Percentiles rank a stretch among this genome's conserved stretches.
phyloP scores from a whole-genome alignment of 2,329 filamentous ascomycete genomes.

The Pseudonectria buxi region DNA sequence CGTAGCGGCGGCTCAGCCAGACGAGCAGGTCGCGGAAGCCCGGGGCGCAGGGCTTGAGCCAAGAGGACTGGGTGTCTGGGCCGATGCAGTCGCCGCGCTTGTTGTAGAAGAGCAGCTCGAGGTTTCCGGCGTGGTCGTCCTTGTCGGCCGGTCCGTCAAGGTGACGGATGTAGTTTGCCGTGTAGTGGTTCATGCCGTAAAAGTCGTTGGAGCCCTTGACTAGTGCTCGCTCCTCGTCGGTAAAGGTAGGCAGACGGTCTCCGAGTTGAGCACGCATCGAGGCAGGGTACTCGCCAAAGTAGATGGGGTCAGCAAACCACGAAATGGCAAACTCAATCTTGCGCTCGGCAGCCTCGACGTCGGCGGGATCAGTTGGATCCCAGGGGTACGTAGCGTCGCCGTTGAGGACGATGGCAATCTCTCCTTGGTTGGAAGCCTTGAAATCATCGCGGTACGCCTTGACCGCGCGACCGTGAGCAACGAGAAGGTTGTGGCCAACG shows the following conservation, averaged over 20 bases:
- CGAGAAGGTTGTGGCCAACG: slow-evolving; percentile 71
- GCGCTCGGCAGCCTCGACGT: slow-evolving; percentile 69
- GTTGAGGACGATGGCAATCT: slow-evolving; percentile 85
- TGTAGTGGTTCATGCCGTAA: slow-evolving; percentile 94
- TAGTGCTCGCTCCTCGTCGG: slow-evolving; percentile 62
- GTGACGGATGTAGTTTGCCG: slow-evolving; percentile 78
- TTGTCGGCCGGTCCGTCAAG: slow-evolving; percentile 51
- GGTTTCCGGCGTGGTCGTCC: slow-evolving; percentile 67
- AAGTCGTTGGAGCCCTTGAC: slow-evolving; percentile 86
- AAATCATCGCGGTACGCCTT: slow-evolving; percentile 80
- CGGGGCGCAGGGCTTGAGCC: slow-evolving; percentile 68
- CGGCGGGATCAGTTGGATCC: slow-evolving; percentile 67
- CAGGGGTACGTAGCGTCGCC: slow-evolving; percentile 79
- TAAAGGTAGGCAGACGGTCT: slow-evolving; percentile 67
- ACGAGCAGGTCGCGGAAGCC: slow-evolving; percentile 72
- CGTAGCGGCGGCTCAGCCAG: slow-evolving; percentile 74
- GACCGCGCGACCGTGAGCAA: slow-evolving; percentile 74
- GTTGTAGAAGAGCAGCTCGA: slow-evolving; percentile 65
- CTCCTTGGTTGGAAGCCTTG: slow-evolving; percentile 62
- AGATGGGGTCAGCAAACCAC: slow-evolving; percentile 86
- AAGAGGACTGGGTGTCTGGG: slow-evolving; percentile 73
- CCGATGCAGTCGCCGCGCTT: slow-evolving; percentile 70
- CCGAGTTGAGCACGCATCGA: slow-evolving; percentile 80
- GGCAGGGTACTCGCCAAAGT: slow-evolving; percentile 75
- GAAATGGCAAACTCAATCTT: slow-evolving; percentile 83